These are phyloP conservation scores for Penicillium sp. DNA, from an alignment of 2,329 filamentous ascomycete genomes.

Conservation along the genomic window DNA sequence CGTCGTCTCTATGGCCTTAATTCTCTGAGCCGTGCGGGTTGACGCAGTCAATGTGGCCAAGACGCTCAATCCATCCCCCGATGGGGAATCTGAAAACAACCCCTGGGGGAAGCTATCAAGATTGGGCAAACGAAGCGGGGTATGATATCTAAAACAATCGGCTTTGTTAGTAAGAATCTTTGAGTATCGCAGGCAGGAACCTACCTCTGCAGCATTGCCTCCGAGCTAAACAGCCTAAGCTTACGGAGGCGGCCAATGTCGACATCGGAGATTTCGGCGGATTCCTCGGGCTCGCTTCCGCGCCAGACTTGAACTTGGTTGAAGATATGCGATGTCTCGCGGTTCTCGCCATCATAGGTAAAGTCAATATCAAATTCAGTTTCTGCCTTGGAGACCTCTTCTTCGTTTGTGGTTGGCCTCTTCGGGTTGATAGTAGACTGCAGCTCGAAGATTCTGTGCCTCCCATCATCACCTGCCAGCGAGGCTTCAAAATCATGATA, in stretches of 20 bases:
- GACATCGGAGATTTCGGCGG: constrained; percentile 10
- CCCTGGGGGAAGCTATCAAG: constrained; percentile 74
- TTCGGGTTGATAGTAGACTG: constrained; percentile 55
- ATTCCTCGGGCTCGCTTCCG: constrained; percentile 17
- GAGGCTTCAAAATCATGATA: constrained; percentile 36
- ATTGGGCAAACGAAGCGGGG: constrained; percentile 61
- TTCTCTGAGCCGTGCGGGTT: constrained; percentile 61
- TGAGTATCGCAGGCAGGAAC: neutral
- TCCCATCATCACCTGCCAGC: constrained; percentile 58
- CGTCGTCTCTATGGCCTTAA: constrained; percentile 61
- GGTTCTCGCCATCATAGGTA: constrained; percentile 26
- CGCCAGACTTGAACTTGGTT: constrained; percentile 34
- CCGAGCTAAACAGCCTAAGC: constrained; percentile 30
- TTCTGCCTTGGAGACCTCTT: constrained; percentile 17
- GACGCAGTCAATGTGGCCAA: constrained; percentile 64
- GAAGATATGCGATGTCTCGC: constrained; percentile 29
- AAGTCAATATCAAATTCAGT: constrained; percentile 39
- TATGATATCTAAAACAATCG: constrained; percentile 28
- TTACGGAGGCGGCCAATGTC: constrained; percentile 29
- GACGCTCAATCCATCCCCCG: constrained; percentile 43
- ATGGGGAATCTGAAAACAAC: constrained; percentile 55
- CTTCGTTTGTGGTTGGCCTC: constrained; percentile 6
- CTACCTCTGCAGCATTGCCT: constrained; percentile 34
- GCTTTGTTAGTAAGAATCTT: neutral
- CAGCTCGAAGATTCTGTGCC: constrained; percentile 70